Conservation (phyloP, 352 stramenopile genomes). For the Globisporangium spiculum region DNA sequence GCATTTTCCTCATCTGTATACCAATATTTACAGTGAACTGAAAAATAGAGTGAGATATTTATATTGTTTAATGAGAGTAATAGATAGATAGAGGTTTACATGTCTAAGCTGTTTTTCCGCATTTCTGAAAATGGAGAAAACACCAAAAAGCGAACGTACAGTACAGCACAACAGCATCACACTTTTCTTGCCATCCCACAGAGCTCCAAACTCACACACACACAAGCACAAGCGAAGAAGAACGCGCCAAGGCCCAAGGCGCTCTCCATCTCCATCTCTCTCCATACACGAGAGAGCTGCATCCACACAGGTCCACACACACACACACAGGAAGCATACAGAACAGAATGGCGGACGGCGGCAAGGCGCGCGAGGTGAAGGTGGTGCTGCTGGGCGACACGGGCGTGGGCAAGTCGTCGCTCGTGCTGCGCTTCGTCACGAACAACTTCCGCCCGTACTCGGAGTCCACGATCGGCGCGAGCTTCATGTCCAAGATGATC, state of each 20-base stretch:
- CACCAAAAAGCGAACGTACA: background rate
- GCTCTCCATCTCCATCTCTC: background rate
- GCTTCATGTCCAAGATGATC: slow-evolving; percentile 97
- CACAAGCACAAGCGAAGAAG: background rate
- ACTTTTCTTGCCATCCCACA: background rate
- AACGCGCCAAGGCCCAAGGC: background rate
- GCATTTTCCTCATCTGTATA: too few species aligned
- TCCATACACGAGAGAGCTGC: background rate
- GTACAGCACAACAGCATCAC: background rate
- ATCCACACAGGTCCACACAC: background rate
- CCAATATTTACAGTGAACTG: too few species aligned
- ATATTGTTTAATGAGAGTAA: too few species aligned
- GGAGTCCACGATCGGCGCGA: slow-evolving; percentile 96
- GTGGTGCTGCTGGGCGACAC: slow-evolving; percentile 92
- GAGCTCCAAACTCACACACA: background rate
- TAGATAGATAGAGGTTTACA: too few species aligned
- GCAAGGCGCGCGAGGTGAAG: slow-evolving; percentile 87
- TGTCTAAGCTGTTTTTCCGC: background rate
- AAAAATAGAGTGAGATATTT: too few species aligned
- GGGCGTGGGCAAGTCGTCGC: slow-evolving; percentile 95
- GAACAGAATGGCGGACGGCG: slow-evolving; percentile 47
- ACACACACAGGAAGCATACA: slow-evolving; percentile 1
- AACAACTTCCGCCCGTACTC: slow-evolving; percentile 96
- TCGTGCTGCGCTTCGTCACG: slow-evolving; percentile 96
- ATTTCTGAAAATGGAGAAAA: too few species aligned